phyloP scores from a whole-genome alignment of 192 early-diverging fungal species.

The Piromyces finnis region DNA sequence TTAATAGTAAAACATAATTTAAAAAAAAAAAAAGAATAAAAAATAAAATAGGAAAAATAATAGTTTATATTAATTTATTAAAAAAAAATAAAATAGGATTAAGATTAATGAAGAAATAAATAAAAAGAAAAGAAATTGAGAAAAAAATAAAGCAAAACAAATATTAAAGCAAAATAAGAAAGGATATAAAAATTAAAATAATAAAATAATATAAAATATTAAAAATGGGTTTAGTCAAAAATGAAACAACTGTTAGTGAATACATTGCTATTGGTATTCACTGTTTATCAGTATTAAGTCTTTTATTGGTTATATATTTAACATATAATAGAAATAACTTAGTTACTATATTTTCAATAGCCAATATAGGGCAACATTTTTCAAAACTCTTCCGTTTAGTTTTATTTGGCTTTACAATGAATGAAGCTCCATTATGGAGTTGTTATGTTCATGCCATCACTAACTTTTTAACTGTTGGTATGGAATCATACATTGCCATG shows the following conservation, averaged over 20 bases:
- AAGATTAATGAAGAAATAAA: too few species aligned
- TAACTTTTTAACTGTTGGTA: not conserved
- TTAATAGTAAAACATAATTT: too few species aligned
- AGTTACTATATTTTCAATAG: not conserved
- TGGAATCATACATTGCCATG: not conserved
- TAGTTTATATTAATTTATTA: too few species aligned
- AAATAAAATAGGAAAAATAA: too few species aligned
- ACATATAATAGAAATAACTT: not conserved
- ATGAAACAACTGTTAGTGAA: not conserved
- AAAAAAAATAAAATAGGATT: too few species aligned
- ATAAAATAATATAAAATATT: not conserved
- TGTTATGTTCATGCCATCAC: not conserved
- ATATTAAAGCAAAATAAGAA: too few species aligned
- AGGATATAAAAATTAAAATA: not conserved
- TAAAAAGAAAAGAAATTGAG: too few species aligned
- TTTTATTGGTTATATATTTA: not conserved
- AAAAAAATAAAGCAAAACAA: too few species aligned
- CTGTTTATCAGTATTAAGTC: not conserved
- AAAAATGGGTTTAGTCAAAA: not conserved
- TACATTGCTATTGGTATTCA: not conserved
- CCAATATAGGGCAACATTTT: not conserved
- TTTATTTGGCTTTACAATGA: not conserved
- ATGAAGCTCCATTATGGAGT: not conserved
- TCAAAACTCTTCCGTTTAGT: not conserved
- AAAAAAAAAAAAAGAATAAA: too few species aligned